Base-by-base conservation (phyloP, 139 green algal species). In the Chlorella sorokiniana region DNA sequence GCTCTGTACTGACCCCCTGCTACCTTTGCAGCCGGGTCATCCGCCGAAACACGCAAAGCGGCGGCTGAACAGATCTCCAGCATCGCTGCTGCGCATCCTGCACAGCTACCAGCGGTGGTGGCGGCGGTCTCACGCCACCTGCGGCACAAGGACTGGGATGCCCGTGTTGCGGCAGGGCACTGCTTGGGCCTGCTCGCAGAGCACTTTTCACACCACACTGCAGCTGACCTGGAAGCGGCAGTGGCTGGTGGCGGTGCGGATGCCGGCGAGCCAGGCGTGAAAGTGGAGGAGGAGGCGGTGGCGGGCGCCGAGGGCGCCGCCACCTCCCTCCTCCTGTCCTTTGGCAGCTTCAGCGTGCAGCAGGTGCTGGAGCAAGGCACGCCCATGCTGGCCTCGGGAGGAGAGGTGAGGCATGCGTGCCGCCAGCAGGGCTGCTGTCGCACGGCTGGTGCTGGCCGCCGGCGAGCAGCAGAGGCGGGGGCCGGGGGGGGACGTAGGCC, bases 61-160 rank as follows among this genome's bases (percentile, higher is more conserved):
- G 95, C 95, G 20, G 92, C 88, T 7, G 72, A 90, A 29, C 94
- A 98, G 78, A 91, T 98, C n/a, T 86, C 86, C 6, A 91, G 92
- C 45, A 92, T 98, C 25, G 92, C 91, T 3, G 74, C 84, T 4
- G 56, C 83, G 0, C 93, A 97, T 83, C 93, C 92, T 0, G 69
- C 86, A 23, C 93, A 98, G 86, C 81, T 98, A 35, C 88, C 88
- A 4, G 85, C 87, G 6, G 88, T 98, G 2, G 76, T 95, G 40
- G 80, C 84, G 5, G 92, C 94, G 86, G 90, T 97, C 59, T 10
- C 86, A 25, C 37, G 31, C 35, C 89, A 90, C 67, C 78, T 98
- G 27, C 88, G 89, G 37, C 82, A 86, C 79, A 92, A 89, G 8
- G 86, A 83, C 35, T 98, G 95, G 95, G 95, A 98, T 7, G 91